phyloP scores from a whole-genome alignment of 768 basidiomycete species.

The Hebeloma cylindrosporum region DNA sequence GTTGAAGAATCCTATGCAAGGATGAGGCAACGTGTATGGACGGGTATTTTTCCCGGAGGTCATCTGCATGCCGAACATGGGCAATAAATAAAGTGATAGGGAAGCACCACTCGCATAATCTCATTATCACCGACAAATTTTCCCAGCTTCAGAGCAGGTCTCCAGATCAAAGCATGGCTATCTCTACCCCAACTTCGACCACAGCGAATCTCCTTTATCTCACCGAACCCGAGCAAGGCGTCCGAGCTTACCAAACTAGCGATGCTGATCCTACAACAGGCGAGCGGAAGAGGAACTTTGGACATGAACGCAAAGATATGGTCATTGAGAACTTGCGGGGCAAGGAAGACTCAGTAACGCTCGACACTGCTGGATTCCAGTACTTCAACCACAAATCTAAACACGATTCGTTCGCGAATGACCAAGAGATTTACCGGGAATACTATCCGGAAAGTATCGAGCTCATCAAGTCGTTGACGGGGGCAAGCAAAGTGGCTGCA shows the following conservation, averaged over 20 bases:
- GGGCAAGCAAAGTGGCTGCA: slow-evolving; percentile 54
- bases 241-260: slow-evolving; percentile 36
- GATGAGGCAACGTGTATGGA: too few relatives aligned
- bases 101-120: too few relatives aligned
- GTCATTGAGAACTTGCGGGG: slow-evolving; percentile 55
- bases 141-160: too few relatives aligned
- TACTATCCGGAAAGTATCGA: slow-evolving; percentile 65
- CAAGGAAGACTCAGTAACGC: slow-evolving; percentile 41
- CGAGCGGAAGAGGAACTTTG: slow-evolving; percentile 37
- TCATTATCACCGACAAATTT: too few relatives aligned
- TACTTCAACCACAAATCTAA: slow-evolving; percentile 39
- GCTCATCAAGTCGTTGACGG: slow-evolving; percentile 57
- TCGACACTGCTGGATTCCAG: slow-evolving; percentile 56
- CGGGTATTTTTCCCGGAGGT: too few relatives aligned
- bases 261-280: slow-evolving; percentile 36
- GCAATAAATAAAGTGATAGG: too few relatives aligned
- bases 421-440: slow-evolving; percentile 49
- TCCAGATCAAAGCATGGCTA: too few relatives aligned
- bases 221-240: slow-evolving; percentile 38
- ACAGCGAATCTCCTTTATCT: slow-evolving; percentile 39
- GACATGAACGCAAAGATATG: slow-evolving; percentile 26
- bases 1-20: too few relatives aligned
- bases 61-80: too few relatives aligned
- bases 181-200: slow-evolving; percentile 15
- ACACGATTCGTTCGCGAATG: slow-evolving; percentile 47